phyloP scores from a whole-genome alignment of 176 grass and related monocot genomes.

The Hyparrhenia diplandra region DNA sequence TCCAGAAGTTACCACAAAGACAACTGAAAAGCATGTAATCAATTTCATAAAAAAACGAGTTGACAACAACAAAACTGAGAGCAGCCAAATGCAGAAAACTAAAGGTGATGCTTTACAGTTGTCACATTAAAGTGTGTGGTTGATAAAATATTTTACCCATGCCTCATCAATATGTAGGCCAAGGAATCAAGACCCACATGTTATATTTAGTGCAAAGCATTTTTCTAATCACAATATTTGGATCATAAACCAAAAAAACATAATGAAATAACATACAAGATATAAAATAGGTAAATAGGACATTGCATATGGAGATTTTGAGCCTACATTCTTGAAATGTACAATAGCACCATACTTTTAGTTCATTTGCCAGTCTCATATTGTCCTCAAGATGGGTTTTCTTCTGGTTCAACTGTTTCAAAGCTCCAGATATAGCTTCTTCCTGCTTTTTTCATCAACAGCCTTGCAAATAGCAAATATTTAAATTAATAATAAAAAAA shows the following conservation, averaged over 20 bases:
- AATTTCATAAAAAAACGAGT: background rate
- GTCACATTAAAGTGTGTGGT: background rate
- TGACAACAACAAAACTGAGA: background rate
- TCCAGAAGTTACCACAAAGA: conserved; percentile 7
- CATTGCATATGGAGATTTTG: conserved; percentile 30
- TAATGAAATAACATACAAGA: conserved; percentile 4
- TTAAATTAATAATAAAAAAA: conserved; percentile 29
- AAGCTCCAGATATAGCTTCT: conserved; percentile 72
- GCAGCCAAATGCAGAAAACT: conserved; percentile 2
- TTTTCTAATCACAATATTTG: background rate
- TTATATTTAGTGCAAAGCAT: background rate
- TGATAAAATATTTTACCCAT: background rate
- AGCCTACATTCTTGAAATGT: conserved; percentile 45
- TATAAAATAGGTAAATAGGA: conserved; percentile 8
- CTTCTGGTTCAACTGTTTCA: conserved; percentile 87
- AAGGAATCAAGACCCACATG: background rate
- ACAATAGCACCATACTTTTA: conserved; percentile 68
- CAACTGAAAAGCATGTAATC: background rate
- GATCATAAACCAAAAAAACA: background rate
- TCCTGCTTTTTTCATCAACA: conserved; percentile 90
- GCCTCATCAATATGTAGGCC: background rate
- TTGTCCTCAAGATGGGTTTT: conserved; percentile 77
- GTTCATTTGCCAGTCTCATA: conserved; percentile 62
- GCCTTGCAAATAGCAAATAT: conserved; percentile 50
- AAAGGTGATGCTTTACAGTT: background rate